A percentile compares a stretch with the other conserved stretches of the same genome.
Evolutionary conservation across 768 basidiomycete genomes (phyloP).

Genomic region (Chlorophyllum brunneum): DNA sequence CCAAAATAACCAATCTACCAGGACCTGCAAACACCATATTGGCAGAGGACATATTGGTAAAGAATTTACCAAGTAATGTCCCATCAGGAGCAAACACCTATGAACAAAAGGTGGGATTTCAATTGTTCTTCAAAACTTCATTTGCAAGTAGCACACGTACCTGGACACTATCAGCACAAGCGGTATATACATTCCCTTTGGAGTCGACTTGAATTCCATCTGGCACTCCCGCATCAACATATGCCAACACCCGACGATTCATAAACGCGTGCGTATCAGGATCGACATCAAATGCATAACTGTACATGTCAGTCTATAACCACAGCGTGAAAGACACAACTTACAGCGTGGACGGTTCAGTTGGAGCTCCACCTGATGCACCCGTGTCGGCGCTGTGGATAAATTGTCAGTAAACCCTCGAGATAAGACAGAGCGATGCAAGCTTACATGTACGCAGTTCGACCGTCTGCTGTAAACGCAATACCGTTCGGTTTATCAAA

Average conservation of each 20-base stretch:
- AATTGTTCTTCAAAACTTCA: too few species aligned
- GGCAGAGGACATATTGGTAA: constrained; percentile 40
- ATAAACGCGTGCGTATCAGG: constrained; percentile 45
- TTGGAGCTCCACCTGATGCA: constrained; percentile 46
- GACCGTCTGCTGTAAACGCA: constrained; percentile 65
- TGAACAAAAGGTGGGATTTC: background rate
- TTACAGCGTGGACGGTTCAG: constrained; percentile 65
- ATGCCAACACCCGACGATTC: constrained; percentile 65
- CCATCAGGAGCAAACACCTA: constrained; percentile 31
- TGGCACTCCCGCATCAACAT: constrained; percentile 58
- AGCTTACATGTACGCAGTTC: constrained; percentile 57
- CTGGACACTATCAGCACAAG: constrained; percentile 67
- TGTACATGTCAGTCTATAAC: constrained; percentile 19
- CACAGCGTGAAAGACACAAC: constrained; percentile 17
- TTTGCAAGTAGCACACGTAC: too few species aligned
- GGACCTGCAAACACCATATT: constrained; percentile 44
- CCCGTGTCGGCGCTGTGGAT: constrained; percentile 50
- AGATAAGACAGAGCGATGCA: background rate
- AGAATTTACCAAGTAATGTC: constrained; percentile 62
- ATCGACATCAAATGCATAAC: constrained; percentile 70
- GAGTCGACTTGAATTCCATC: constrained; percentile 67
- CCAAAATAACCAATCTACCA: constrained; percentile 41
- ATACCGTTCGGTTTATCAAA: constrained; percentile 73
- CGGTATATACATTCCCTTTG: constrained; percentile 62
- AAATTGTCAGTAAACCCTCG: background rate